These are phyloP conservation scores for Trichophyton rubrum DNA, from an alignment of 2,329 filamentous ascomycete species.

Conservation along the genomic window DNA sequence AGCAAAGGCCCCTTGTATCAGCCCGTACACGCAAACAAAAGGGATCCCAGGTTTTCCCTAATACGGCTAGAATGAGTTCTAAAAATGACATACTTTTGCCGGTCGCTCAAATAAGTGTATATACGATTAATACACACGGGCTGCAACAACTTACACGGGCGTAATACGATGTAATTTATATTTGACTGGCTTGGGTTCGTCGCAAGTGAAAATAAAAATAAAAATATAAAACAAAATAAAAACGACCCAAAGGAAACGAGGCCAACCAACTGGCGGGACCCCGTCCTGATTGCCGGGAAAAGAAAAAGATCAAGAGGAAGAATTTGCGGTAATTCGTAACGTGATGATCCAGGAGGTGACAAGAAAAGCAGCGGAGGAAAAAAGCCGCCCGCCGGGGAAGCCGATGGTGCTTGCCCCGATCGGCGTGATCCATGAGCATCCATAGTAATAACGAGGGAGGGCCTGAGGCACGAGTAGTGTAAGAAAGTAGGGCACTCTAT, in stretches of 20 bases:
- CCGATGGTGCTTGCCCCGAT: conserved; percentile 2
- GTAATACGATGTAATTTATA: too few relatives aligned
- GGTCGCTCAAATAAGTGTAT: background rate
- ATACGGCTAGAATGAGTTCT: background rate
- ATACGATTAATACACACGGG: background rate
- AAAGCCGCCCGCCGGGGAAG: background rate
- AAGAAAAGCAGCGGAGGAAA: background rate
- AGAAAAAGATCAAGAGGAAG: background rate
- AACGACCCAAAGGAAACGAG: too few relatives aligned
- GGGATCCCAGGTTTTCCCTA: background rate
- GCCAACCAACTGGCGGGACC: background rate
- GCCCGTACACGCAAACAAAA: background rate
- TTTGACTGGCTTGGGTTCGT: too few relatives aligned
- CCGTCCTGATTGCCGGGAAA: conserved; percentile 1
- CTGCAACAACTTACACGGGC: background rate
- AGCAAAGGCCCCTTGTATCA: background rate
- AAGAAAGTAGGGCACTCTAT: background rate
- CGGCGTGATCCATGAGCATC: background rate
- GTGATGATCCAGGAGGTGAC: background rate
- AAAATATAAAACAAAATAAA: too few relatives aligned
- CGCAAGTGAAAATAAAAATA: too few relatives aligned
- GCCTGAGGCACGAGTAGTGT: background rate
- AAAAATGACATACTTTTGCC: background rate
- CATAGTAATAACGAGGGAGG: background rate
- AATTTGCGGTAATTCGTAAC: background rate